phyloP scores from a whole-genome alignment of 768 basidiomycete genomes.

The Termitomyces bulborhizus region DNA sequence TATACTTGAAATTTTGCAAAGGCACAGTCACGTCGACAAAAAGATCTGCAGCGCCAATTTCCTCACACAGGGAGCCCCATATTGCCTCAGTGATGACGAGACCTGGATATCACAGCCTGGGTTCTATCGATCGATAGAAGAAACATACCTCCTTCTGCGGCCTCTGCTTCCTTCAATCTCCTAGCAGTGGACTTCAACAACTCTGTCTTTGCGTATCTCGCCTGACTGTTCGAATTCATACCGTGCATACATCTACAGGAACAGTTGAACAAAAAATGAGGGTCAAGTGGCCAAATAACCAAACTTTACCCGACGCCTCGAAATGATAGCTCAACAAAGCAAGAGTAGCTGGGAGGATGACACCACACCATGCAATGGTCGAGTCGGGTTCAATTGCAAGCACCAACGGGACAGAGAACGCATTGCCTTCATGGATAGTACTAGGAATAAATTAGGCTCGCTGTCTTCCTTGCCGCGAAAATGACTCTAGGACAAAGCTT shows the following conservation, averaged over 20 bases:
- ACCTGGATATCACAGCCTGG: constrained; percentile 34
- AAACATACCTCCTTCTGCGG: constrained; percentile 54
- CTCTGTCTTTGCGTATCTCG: constrained; percentile 57
- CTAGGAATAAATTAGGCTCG: constrained; percentile 25
- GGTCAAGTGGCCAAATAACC: neutral
- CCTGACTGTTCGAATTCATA: constrained; percentile 60
- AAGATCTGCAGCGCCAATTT: constrained; percentile 46
- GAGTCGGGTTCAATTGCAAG: constrained; percentile 45
- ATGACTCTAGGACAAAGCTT: constrained; percentile 49
- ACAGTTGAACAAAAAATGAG: constrained; percentile 1
- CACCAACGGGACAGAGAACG: constrained; percentile 49
- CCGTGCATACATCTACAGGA: constrained; percentile 58
- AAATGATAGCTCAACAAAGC: constrained; percentile 47
- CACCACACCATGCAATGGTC: constrained; percentile 40
- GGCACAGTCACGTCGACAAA: constrained; percentile 75
- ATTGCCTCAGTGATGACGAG: constrained; percentile 71
- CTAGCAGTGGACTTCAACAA: constrained; percentile 68
- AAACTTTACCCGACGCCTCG: constrained; percentile 40
- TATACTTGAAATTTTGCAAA: constrained; percentile 76
- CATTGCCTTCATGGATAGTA: constrained; percentile 50
- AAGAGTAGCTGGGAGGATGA: constrained; percentile 51
- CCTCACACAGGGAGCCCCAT: constrained; percentile 55
- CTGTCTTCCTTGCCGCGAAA: constrained; percentile 1
- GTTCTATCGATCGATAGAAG: neutral
- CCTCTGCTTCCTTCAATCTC: constrained; percentile 59